Evolutionary conservation across 192 early-diverging fungal genomes (phyloP).

Genomic region (Coemansia umbellata): DNA sequence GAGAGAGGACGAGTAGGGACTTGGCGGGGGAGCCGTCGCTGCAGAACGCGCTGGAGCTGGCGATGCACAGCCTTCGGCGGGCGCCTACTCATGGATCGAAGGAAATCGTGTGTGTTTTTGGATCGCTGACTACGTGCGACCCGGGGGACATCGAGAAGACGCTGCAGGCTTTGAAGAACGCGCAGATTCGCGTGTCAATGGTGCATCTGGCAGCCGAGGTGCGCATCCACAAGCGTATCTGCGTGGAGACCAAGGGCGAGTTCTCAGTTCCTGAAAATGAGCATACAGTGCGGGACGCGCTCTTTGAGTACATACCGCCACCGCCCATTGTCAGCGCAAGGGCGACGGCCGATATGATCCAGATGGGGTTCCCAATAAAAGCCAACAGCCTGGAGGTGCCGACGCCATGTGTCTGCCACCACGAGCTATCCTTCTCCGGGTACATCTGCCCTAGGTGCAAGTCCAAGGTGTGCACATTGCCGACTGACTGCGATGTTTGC

Average conservation of each 20-base stretch:
- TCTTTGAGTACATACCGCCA: constrained; percentile 87
- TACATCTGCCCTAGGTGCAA: constrained; percentile 84
- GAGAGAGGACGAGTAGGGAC: constrained; percentile 63
- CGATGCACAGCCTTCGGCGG: constrained; percentile 66
- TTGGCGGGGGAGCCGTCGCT: constrained; percentile 83
- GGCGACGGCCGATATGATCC: constrained; percentile 64
- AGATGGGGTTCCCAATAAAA: constrained; percentile 88
- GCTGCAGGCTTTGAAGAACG: constrained; percentile 58
- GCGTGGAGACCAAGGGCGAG: constrained; percentile 71
- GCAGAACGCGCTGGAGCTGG: constrained; percentile 89
- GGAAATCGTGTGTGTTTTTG: constrained; percentile 85
- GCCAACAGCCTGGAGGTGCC: constrained; percentile 12
- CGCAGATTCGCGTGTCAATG: constrained; percentile 79
- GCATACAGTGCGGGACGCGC: constrained; percentile 72
- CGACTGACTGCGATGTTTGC: constrained; percentile 91
- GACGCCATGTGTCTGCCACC: constrained; percentile 77
- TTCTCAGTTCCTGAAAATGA: constrained; percentile 85
- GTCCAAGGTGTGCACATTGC: constrained; percentile 80
- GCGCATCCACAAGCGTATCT: constrained; percentile 70
- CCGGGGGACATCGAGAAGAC: constrained; percentile 89
- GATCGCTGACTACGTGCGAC: constrained; percentile 89
- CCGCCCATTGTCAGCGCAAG: constrained; percentile 60
- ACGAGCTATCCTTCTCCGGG: constrained; percentile 63
- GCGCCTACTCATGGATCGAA: constrained; percentile 88
- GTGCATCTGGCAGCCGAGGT: constrained; percentile 91